Conservation (phyloP, 2,329 filamentous ascomycete genomes). For the Coccinonectria pachysandricola region DNA sequence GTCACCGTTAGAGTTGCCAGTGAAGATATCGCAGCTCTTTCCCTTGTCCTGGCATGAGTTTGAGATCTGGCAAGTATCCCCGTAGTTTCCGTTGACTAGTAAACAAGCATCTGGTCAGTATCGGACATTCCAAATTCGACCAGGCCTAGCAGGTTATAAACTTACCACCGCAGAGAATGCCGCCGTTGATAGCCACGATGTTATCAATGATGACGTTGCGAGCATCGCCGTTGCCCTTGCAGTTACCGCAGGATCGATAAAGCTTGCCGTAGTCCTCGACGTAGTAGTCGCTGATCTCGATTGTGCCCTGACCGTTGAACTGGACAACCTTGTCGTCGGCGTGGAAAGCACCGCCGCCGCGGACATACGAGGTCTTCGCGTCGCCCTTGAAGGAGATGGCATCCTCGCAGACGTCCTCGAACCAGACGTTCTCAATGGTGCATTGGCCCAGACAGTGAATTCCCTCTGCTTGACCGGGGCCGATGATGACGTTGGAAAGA, state of each 20-base stretch:
- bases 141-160: too few species aligned
- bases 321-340: constrained; percentile 25
- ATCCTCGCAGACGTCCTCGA: constrained; percentile 25
- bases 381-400: constrained; percentile 21
- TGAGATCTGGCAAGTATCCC: background rate
- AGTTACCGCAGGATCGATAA: constrained; percentile 35
- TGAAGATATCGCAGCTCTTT: background rate
- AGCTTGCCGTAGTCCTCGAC: constrained; percentile 27
- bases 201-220: background rate
- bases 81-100: background rate
- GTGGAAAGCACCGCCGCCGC: constrained; percentile 28
- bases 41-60: background rate
- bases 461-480: constrained; percentile 34
- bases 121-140: too few species aligned
- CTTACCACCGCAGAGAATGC: background rate
- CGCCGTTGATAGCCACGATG: background rate
- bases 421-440: constrained; percentile 24
- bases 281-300: constrained; percentile 13
- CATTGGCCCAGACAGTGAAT: constrained; percentile 34
- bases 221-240: background rate
- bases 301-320: constrained; percentile 10
- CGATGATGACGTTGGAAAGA: constrained; percentile 40
- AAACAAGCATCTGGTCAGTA: too few species aligned
- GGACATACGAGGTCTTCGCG: constrained; percentile 26
- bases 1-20: background rate